These are phyloP conservation scores for Cladosporium sp. DNA, from an alignment of 2,329 filamentous ascomycete genomes.

Conservation along the genomic window DNA sequence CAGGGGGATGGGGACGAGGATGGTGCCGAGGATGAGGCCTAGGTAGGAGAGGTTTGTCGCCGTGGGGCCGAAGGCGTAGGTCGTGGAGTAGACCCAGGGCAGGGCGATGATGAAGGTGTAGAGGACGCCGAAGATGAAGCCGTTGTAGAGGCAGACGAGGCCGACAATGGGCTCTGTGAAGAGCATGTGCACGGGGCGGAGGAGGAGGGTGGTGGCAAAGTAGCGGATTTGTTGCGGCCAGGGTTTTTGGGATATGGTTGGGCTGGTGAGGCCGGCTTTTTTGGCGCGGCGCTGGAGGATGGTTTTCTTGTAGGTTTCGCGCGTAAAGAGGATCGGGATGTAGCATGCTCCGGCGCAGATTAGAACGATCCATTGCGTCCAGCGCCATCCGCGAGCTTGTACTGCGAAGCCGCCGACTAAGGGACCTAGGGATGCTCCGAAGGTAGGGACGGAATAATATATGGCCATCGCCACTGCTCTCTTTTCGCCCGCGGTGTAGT, in stretches of 20 bases:
- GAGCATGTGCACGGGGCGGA: conserved; percentile 31
- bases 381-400: conserved; percentile 28
- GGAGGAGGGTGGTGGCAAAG: conserved; percentile 20
- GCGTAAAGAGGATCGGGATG: conserved; percentile 22
- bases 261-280: conserved; percentile 18
- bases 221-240: conserved; percentile 14
- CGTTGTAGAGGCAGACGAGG: conserved; percentile 36
- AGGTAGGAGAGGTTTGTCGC: conserved; percentile 31
- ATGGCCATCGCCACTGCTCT: conserved; percentile 24
- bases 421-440: conserved; percentile 29
- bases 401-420: conserved; percentile 33
- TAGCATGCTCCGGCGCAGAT: conserved; percentile 28
- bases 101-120: conserved; percentile 39
- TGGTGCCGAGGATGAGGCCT: conserved; percentile 22
- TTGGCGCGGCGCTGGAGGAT: conserved; percentile 27
- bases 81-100: conserved; percentile 27
- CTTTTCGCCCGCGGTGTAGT: conserved; percentile 26
- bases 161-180: conserved; percentile 39
- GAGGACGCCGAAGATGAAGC: conserved; percentile 36
- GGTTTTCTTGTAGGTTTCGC: conserved; percentile 30
- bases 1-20: conserved; percentile 20
- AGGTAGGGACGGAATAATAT: conserved; percentile 18
- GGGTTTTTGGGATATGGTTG: not conserved
- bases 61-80: conserved; percentile 24
- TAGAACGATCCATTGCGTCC: conserved; percentile 30